Conservation (phyloP, 805 yeast species). For the Ogataea siamensis region DNA sequence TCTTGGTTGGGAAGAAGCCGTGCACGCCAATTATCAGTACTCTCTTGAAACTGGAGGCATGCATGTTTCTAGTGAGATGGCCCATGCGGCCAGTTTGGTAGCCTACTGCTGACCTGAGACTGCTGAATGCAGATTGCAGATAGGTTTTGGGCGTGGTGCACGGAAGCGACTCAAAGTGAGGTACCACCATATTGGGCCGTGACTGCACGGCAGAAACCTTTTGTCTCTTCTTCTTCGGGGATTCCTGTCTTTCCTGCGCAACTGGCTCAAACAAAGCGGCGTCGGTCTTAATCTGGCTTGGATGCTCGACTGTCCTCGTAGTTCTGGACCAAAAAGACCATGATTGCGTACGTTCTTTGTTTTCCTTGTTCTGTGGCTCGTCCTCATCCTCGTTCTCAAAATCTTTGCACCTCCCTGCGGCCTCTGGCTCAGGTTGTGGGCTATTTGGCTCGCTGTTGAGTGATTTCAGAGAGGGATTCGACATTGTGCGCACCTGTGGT, state of each 20-base stretch:
- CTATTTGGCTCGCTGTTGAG: conserved; percentile 1
- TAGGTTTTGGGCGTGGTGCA: conserved; percentile 13
- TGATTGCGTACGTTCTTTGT: conserved; percentile 22
- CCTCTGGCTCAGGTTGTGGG: conserved; percentile 1
- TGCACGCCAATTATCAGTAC: conserved; percentile 90
- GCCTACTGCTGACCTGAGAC: conserved; percentile 19
- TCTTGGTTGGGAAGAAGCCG: conserved; percentile 90
- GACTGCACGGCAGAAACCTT: conserved; percentile 6
- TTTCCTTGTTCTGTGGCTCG: conserved; percentile 3
- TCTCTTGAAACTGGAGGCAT: conserved; percentile 40
- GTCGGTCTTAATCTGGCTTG: conserved; percentile 2
- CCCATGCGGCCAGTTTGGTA: conserved; percentile 11
- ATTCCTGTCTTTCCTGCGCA: conserved; percentile 6
- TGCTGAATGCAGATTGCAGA: conserved; percentile 15
- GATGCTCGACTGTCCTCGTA: neutral
- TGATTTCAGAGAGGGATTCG: conserved; percentile 3
- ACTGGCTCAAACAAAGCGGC: conserved; percentile 25
- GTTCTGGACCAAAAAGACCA: conserved; percentile 32
- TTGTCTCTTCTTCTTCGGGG: conserved; percentile 16
- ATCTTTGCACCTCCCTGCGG: conserved; percentile 15
- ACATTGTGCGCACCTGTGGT: neutral
- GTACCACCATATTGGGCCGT: conserved; percentile 31
- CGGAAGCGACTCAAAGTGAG: conserved; percentile 31
- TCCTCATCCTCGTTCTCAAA: conserved; percentile 17
- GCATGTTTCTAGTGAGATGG: conserved; percentile 22